These are phyloP conservation scores for Plasmopara muralis DNA, from an alignment of 352 stramenopile species.

Conservation along the genomic window DNA sequence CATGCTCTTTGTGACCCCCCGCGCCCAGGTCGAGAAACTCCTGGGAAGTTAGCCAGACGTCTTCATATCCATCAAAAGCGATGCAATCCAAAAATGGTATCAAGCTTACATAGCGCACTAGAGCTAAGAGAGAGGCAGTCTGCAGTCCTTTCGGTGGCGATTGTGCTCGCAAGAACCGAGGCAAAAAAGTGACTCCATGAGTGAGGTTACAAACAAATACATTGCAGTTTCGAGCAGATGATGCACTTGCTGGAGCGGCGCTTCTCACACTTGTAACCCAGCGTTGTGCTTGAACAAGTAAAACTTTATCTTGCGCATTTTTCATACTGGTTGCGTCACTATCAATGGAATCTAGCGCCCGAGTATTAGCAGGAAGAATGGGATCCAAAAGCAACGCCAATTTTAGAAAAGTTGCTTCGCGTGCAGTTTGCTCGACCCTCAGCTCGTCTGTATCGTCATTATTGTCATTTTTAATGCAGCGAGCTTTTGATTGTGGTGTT, in stretches of 20 bases:
- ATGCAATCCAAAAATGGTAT: constrained; percentile 90
- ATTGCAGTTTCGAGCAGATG: constrained; percentile 38
- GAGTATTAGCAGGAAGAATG: constrained; percentile 36
- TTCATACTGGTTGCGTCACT: constrained; percentile 18
- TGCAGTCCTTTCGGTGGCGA: constrained; percentile 43
- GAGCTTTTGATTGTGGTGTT: constrained; percentile 4
- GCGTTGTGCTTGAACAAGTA: constrained; percentile 21
- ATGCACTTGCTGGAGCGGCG: constrained; percentile 11
- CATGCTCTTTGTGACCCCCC: constrained; percentile 88
- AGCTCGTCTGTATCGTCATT: constrained; percentile 31
- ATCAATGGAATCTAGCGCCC: constrained; percentile 7
- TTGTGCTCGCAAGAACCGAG: constrained; percentile 70
- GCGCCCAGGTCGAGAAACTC: constrained; percentile 87
- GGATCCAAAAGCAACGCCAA: constrained; percentile 87
- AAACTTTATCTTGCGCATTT: constrained; percentile 19
- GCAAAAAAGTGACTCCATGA: constrained; percentile 57
- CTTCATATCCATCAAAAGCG: constrained; percentile 61
- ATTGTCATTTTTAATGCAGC: constrained; percentile 18
- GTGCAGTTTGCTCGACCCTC: constrained; percentile 31
- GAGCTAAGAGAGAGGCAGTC: constrained; percentile 19
- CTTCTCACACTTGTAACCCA: constrained; percentile 16
- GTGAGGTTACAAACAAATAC: constrained; percentile 75
- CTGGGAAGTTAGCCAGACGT: constrained; percentile 87
- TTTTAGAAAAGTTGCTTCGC: constrained; percentile 74
- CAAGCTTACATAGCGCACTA: constrained; percentile 88